Percentiles rank a stretch among this genome's conserved stretches.
These are phyloP conservation scores for Rubroboletus pulcherrimus DNA, from an alignment of 768 basidiomycete genomes.

Conservation along the genomic window DNA sequence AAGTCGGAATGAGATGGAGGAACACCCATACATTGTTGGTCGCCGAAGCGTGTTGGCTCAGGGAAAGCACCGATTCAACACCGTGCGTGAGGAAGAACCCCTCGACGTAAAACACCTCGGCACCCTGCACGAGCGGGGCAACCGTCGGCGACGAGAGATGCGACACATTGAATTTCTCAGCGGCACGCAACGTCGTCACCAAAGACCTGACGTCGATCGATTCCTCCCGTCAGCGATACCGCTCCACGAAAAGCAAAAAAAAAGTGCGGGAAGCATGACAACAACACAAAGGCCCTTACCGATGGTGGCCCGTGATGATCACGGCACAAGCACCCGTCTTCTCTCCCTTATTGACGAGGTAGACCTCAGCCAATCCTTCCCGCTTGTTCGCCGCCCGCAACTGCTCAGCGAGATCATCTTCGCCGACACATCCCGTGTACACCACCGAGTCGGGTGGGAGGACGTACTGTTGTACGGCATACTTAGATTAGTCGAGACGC, in stretches of 20 bases:
- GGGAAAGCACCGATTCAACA: constrained; percentile 58
- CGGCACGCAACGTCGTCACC: constrained; percentile 85
- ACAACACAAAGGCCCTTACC: constrained; percentile 43
- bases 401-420: constrained; percentile 88
- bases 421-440: constrained; percentile 91
- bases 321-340: constrained; percentile 98
- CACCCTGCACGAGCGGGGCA: constrained; percentile 70
- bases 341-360: constrained; percentile 81
- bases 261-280: no score
- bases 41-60: constrained; percentile 74
- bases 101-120: constrained; percentile 89
- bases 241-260: background rate
- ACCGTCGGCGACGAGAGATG: constrained; percentile 77
- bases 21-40: constrained; percentile 59
- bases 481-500: background rate
- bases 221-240: background rate
- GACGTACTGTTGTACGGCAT: constrained; percentile 59
- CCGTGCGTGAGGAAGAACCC: constrained; percentile 99
- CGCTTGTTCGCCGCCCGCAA: constrained; percentile 86
- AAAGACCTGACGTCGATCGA: constrained; percentile 57
- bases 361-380: constrained; percentile 85
- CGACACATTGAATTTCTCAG: constrained; percentile 82
- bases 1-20: background rate
- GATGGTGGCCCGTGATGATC: constrained; percentile 87
- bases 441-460: constrained; percentile 86